These are phyloP conservation scores for Tylopilus sp. DNA, from an alignment of 768 basidiomycete species.

Conservation along the genomic window DNA sequence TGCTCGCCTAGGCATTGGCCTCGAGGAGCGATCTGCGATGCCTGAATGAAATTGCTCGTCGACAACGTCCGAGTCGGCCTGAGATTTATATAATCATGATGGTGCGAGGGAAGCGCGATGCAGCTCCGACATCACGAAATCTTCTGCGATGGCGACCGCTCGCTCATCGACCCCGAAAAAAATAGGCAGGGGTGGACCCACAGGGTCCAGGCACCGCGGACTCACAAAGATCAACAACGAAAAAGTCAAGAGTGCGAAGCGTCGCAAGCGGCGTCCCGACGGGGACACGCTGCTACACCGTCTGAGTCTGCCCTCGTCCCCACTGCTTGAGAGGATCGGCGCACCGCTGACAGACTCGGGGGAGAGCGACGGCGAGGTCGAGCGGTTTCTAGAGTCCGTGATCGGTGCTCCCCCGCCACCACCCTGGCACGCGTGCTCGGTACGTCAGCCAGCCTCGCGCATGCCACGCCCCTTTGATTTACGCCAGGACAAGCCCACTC, in stretches of 20 bases:
- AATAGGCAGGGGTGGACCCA: constrained; percentile 2
- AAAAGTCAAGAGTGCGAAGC: constrained; percentile 7
- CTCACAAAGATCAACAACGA: not conserved
- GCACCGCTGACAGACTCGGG: not conserved
- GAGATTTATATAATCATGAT: not conserved
- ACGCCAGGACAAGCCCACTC: constrained; percentile 7
- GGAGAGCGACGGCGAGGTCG: constrained; percentile 20
- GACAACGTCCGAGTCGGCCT: too few species aligned
- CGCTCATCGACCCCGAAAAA: constrained; percentile 1
- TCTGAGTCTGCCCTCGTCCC: constrained; percentile 10
- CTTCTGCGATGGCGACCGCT: constrained; percentile 2
- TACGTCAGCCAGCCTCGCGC: constrained; percentile 15
- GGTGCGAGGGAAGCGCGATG: too few species aligned
- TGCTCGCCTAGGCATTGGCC: not conserved
- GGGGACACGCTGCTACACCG: constrained; percentile 10
- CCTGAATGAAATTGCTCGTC: too few species aligned
- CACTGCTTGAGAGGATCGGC: constrained; percentile 23
- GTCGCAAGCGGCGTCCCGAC: not conserved
- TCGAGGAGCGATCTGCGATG: constrained; percentile 2
- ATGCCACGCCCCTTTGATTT: constrained; percentile 2
- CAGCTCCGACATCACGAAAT: not conserved
- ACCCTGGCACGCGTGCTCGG: constrained; percentile 12
- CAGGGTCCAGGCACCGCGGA: constrained; percentile 5
- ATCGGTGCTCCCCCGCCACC: constrained; percentile 6
- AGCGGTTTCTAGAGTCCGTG: constrained; percentile 26